Base-by-base conservation (phyloP, 345 rosid genomes). In the Dipteronia sinensis region DNA sequence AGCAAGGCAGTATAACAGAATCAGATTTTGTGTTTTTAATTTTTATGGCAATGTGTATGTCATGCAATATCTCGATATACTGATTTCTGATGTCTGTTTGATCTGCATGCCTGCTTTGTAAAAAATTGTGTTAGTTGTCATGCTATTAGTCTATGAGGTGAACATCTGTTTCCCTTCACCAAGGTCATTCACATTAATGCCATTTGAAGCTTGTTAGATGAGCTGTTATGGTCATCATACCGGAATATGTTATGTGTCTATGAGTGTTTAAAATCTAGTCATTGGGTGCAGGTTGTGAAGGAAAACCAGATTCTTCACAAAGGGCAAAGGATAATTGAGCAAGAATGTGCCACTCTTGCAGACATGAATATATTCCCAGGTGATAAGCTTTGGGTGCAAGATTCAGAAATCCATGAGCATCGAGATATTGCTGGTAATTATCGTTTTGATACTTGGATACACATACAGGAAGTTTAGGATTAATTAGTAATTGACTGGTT, bases 351-450 rank as follows among this genome's bases (percentile, higher is more conserved):
- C 73, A 96, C 98, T 77, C 95, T 96, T 82, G 99, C 99, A 68
- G 99, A 96, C 84, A 85, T 90, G 87, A 96, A 89, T 86, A 89
- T 94, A 82, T 94, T 96, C 74, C 97, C 99, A 53, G 97, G 98
- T 3, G 99, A 96, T 81, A 92, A 85, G 82, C 93, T 96, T 65
- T 96, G 99, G 99, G 98, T 94, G 81, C 90, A 90, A 86, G 99
- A 96, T 87, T 88, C 97, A 6, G 97, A 96, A 87, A 83, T 92
- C 53, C 97, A 96, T 69, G 99, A 92, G 80, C 90, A 94, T 82
- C 93, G 99, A 10, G 99, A 96, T 79, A 96, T 96, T 82, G 97
- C 99, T 77, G 99, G 99, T 96, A 91, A 88, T 56, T 55, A 15
- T 23, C 25, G 47, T 47, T 64, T 65, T 40, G 22, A 12, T 67